These are phyloP conservation scores for Nigrograna mackinnonii DNA, from an alignment of 2,329 filamentous ascomycete species.

Conservation along the genomic window DNA sequence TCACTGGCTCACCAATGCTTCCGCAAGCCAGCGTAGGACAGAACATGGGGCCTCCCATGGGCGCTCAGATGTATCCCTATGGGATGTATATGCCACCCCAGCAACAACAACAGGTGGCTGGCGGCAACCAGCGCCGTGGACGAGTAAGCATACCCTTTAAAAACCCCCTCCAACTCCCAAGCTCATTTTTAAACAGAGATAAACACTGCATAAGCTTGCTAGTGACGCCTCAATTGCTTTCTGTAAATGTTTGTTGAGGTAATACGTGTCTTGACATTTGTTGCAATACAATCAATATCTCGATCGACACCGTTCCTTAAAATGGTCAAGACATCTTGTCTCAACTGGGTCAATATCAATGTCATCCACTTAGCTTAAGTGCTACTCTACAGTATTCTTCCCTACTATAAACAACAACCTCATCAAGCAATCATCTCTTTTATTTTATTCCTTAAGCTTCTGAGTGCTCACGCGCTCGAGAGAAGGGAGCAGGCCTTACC, in stretches of 20 bases:
- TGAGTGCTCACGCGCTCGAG: constrained; percentile 21
- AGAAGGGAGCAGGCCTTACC: constrained; percentile 37
- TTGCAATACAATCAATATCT: background rate
- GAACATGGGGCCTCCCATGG: constrained; percentile 35
- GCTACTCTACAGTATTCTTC: background rate
- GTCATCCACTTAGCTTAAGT: background rate
- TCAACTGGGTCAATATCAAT: background rate
- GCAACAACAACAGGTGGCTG: constrained; percentile 45
- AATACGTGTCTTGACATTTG: constrained; percentile 1
- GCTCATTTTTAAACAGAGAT: constrained; percentile 34
- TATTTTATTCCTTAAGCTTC: constrained; percentile 20
- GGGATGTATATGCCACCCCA: constrained; percentile 54
- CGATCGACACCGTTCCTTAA: constrained; percentile 1
- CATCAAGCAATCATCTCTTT: constrained; percentile 3
- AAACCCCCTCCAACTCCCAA: constrained; percentile 20
- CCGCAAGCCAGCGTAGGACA: constrained; percentile 50
- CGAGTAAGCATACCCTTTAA: constrained; percentile 48
- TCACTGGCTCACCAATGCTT: constrained; percentile 49
- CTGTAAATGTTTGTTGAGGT: constrained; percentile 27
- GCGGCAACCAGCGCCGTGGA: constrained; percentile 57
- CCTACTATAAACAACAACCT: background rate
- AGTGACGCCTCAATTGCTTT: constrained; percentile 13
- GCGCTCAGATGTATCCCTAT: constrained; percentile 52
- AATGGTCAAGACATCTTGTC: background rate
- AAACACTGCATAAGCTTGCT: constrained; percentile 7